Percentiles rank a stretch among this genome's conserved stretches.
phyloP scores from a whole-genome alignment of 805 yeast genomes.

The Teunomyces panamensis region DNA sequence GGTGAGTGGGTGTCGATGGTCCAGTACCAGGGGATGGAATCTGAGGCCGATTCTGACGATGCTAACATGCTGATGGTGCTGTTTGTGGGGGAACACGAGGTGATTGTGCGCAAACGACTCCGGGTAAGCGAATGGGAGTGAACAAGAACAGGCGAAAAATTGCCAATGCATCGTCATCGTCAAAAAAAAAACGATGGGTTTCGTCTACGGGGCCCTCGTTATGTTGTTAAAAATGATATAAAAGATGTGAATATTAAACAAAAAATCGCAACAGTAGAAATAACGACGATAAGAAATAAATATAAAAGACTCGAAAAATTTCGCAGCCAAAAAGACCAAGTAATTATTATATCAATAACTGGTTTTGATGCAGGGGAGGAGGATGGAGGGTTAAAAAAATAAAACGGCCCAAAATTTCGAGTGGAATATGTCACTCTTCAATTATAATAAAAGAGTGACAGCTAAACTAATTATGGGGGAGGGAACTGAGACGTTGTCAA shows the following conservation, averaged over 20 bases:
- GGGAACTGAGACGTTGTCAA: neutral
- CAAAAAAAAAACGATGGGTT: no score
- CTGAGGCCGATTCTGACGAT: constrained; percentile 15
- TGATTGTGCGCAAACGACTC: constrained; percentile 23
- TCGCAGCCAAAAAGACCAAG: constrained; percentile 2
- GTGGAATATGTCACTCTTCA: neutral
- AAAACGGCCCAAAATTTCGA: neutral
- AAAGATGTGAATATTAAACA: constrained; percentile 1
- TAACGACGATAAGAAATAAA: neutral
- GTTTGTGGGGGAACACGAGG: constrained; percentile 18
- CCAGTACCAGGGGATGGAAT: constrained; percentile 18
- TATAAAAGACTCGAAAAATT: constrained; percentile 1
- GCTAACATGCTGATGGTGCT: constrained; percentile 16
- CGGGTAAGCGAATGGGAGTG: constrained; percentile 39
- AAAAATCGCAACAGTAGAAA: neutral
- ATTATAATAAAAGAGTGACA: neutral
- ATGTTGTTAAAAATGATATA: neutral
- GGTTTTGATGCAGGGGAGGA: constrained; percentile 1
- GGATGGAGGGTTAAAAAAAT: neutral
- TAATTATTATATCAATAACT: constrained; percentile 1
- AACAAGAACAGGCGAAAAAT: neutral
- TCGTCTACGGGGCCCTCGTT: no score
- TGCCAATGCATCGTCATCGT: no score
- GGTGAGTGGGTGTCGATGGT: constrained; percentile 48
- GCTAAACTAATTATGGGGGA: neutral